Evolutionary conservation across 176 grass and related monocot species (phyloP).

Genomic region (Hordeum vulgare): MorexV3_pseudomolecules_assembly NC_058519.1:155675889-155676388

Average conservation of each 20-base stretch:
- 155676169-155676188: neutral
- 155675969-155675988: neutral
- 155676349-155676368: neutral
- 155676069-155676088: neutral
- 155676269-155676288: neutral
- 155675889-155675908: neutral
- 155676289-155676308: neutral
- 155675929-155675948: neutral
- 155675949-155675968: neutral
- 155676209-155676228: neutral
- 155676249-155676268: neutral
- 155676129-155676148: neutral
- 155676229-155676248: neutral
- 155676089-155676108: neutral
- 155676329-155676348: neutral
- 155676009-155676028: neutral
- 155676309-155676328: neutral
- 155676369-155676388: neutral
- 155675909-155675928: neutral
- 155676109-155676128: neutral
- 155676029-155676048: neutral
- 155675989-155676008: neutral
- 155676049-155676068: slow-evolving; percentile 1
- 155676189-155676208: neutral
- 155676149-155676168: neutral